Evolutionary conservation across 208 protist species (phyloP), one percentile per base, ranked within the genome.

Genomic region (Acanthamoeba castellanii): DNA sequence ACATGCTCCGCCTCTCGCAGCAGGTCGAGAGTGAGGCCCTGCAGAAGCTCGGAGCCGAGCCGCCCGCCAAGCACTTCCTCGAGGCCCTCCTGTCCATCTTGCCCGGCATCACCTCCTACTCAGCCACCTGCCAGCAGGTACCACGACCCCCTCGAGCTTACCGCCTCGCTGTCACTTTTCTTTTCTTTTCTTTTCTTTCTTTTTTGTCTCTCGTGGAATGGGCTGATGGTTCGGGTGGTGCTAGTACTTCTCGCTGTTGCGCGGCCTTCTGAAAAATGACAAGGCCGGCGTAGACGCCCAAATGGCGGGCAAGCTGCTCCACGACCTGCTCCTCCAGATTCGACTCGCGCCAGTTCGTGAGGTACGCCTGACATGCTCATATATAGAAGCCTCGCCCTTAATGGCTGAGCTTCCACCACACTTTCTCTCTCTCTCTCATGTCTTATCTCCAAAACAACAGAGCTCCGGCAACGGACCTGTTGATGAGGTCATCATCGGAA

Each of bases 31-130:
- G 45, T n/a, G 47, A 32, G 64, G 37, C 59, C 45, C 89, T 66
- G 32, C n/a, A 55, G 30, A 78, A 78, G 25, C 32, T 81, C n/a
- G 45, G 66, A 8, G 89, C 89, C 25, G 89, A 93, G 37, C 66
- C 89, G 7, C 89, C 89, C 13, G 59, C 89, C 25, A 93, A 93
- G 89, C 66, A 81, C 68, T 93, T 93, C 89, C 42, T 93, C 30
- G 32, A 93, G 68, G 64, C 52, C 22, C 52, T 93, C 32, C 68
- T 93, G 22, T 93, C 89, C 22, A 14, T 93, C 64, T 32, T 93
- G 14, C 66, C 89, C 64, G 47, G 52, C 66, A 61, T 90, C 74
- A 84, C 37, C 18, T 84, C 74, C 74, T 84, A 84, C 37, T 27
- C 74, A 2, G 45, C 34, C 74, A 84, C 74, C 74, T 84, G 74